phyloP scores from a whole-genome alignment of 345 rosid species.

The Eucalyptus pauciflora region DNA sequence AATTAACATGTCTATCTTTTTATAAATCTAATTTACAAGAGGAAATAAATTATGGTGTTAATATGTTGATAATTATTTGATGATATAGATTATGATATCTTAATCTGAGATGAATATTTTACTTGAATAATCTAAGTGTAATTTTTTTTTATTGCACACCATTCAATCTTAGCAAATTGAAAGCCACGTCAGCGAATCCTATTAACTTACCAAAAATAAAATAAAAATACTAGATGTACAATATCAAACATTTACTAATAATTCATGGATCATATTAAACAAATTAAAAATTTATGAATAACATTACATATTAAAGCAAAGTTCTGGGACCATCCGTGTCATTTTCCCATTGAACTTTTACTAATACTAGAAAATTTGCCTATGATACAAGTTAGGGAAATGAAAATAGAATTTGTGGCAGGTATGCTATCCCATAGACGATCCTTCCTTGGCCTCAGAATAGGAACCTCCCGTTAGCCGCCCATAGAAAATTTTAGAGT shows the following conservation, averaged over 20 bases:
- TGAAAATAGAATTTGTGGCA: too few species aligned
- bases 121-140: background rate
- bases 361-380: too few species aligned
- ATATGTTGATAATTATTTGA: background rate
- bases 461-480: too few species aligned
- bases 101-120: background rate
- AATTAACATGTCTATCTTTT: background rate
- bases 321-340: background rate
- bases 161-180: background rate
- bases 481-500: too few species aligned
- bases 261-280: background rate
- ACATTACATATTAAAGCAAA: background rate
- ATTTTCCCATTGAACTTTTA: background rate
- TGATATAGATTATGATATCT: background rate
- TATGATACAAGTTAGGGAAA: too few species aligned
- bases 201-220: background rate
- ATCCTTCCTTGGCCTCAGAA: too few species aligned
- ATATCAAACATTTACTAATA: background rate
- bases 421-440: too few species aligned
- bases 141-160: background rate
- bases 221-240: background rate
- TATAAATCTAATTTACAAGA: background rate
- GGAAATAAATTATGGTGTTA: background rate
- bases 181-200: background rate
- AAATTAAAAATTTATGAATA: background rate